These are phyloP conservation scores for Podila epicladia DNA, from an alignment of 192 early-diverging fungal genomes.

Conservation along the genomic window DNA sequence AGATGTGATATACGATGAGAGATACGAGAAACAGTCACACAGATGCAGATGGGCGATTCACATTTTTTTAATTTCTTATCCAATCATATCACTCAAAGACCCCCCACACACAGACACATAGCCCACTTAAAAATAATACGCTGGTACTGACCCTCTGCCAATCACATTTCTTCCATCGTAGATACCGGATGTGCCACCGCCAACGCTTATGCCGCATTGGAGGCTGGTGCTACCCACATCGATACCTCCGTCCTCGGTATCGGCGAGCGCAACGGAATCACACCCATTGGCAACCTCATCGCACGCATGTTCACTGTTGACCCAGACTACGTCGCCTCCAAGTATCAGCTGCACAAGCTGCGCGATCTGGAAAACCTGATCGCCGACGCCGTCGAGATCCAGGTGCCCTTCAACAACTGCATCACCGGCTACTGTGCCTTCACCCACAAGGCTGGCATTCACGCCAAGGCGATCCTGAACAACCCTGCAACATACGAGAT, in stretches of 20 bases:
- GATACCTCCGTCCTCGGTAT: slow-evolving; percentile 98
- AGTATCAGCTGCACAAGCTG: slow-evolving; percentile 94
- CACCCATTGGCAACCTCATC: slow-evolving; percentile 92
- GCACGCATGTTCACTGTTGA: slow-evolving; percentile 97
- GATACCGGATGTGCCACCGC: slow-evolving; percentile 99
- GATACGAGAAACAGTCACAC: not conserved
- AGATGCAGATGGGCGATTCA: not conserved
- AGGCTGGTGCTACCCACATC: slow-evolving; percentile 98
- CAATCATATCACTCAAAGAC: not conserved
- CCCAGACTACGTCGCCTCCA: slow-evolving; percentile 89
- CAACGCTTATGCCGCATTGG: slow-evolving; percentile 96
- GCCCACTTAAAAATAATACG: not conserved
- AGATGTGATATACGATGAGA: too few relatives aligned
- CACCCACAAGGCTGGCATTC: slow-evolving; percentile 99
- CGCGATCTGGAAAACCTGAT: slow-evolving; percentile 97
- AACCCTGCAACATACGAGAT: slow-evolving; percentile 99
- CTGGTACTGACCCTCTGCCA: not conserved
- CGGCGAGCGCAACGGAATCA: slow-evolving; percentile 99
- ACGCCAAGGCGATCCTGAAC: slow-evolving; percentile 99
- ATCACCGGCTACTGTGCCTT: slow-evolving; percentile 99
- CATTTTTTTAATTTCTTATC: not conserved
- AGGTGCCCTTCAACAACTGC: slow-evolving; percentile 99
- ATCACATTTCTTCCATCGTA: slow-evolving; percentile 2
- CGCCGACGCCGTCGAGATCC: slow-evolving; percentile 92
- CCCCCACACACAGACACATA: not conserved